Base-by-base conservation (phyloP, 2,329 filamentous ascomycete genomes). In the Drechslerella coelobrocha region DNA sequence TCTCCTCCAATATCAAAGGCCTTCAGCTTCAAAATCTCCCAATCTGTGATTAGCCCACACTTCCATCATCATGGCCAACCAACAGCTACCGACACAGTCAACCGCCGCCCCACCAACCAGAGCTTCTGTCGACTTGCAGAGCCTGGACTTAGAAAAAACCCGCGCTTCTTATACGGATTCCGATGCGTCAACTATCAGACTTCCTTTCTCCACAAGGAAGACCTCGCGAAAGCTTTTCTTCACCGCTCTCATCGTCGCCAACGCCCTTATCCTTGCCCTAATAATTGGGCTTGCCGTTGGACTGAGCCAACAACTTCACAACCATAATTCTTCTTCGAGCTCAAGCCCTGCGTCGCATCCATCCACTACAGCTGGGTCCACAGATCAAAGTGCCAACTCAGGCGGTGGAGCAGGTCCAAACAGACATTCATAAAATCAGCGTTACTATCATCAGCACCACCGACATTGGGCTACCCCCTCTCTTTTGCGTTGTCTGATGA, bases 191-290 rank as follows among this genome's bases (percentile, higher is more conserved):
- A 71, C 66, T 6, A 60, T 71, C 45, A 23, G 59, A 55, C 34
- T 71, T 21, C 66, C 66, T 9, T 71, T 71, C 54, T 54, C 59
- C 6, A 21, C 14, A 1, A 63, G 59, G 37, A 54, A 39, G 27
- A 31, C 66, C 1, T 63, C 66, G 9, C 47, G 59, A 53, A 71
- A 71, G 21, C 29, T 62, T 7, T 71, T 71, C 50, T 71, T 57
- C 47, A 54, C n/a, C 12, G 10, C 59, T 5, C 39, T 71, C 2
- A 45, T 71, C n/a, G 2, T 54, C n/a, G 53, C 23, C 34, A 71
- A 71, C 27, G 2, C 63, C 14, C 9, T 71, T 2, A 29, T 71
- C 2, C 43, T 71, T 21, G 51, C 59, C 1, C 19, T 71, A 4
- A 31, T 51, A 8, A 47, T 63, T 29, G 66, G 59, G 19, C 53